Percentiles rank a stretch among this genome's conserved stretches.
Conservation (phyloP, 2,329 filamentous ascomycete species). For the Ophioceras dolichostomum region DNA sequence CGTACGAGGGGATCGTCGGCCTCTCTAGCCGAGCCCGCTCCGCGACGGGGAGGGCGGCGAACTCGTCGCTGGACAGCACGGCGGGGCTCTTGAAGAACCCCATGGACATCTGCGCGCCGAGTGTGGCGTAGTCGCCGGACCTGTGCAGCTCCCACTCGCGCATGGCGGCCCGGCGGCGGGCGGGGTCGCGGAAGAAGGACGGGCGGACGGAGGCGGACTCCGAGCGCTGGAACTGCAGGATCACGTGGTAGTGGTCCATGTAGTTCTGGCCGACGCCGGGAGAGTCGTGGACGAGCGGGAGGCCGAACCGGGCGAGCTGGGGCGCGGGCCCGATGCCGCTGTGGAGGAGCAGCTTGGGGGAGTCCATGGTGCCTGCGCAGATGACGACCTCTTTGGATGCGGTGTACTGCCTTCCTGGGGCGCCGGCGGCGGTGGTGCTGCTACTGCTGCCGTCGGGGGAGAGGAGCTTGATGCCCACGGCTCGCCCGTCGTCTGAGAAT, state of each 20-base stretch:
- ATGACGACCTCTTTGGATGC: conserved; percentile 59
- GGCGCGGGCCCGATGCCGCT: conserved; percentile 43
- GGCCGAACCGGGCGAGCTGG: conserved; percentile 39
- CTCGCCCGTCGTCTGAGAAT: conserved; percentile 50
- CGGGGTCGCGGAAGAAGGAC: conserved; percentile 18
- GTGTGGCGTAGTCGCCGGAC: conserved; percentile 7
- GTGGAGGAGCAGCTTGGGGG: conserved; percentile 52
- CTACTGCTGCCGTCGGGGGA: conserved; percentile 37
- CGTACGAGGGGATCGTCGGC: conserved; percentile 32
- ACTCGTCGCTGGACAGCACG: conserved; percentile 23
- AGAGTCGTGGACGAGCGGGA: conserved; percentile 43
- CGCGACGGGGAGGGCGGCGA: conserved; percentile 23
- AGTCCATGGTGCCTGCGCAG: conserved; percentile 71
- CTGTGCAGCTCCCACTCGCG: conserved; percentile 22
- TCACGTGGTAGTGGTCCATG: conserved; percentile 37
- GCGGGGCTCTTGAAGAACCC: conserved; percentile 17
- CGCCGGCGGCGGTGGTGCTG: too few relatives aligned
- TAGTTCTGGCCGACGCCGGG: conserved; percentile 50
- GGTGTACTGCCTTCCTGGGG: too few relatives aligned
- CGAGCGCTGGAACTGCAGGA: conserved; percentile 24
- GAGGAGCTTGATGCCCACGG: conserved; percentile 60
- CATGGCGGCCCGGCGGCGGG: conserved; percentile 18
- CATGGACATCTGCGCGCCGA: conserved; percentile 11
- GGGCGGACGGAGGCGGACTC: conserved; percentile 21
- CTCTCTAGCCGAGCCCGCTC: conserved; percentile 24